phyloP scores from a whole-genome alignment of 2,329 filamentous ascomycete genomes.

The Hypoxylon sp. region DNA sequence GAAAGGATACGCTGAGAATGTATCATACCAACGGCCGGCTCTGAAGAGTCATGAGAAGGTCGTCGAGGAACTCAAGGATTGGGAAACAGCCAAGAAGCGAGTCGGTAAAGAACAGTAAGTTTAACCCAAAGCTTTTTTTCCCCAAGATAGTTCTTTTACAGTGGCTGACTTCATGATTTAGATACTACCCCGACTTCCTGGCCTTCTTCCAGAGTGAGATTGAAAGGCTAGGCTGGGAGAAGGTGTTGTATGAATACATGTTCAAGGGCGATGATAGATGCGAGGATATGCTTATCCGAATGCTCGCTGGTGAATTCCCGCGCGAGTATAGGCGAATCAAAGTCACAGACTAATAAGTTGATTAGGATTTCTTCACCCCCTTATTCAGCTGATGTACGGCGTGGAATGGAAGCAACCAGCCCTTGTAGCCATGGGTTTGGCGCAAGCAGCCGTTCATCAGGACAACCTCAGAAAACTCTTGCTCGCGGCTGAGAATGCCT shows the following conservation, averaged over 20 bases:
- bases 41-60: constrained; percentile 57
- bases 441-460: constrained; percentile 76
- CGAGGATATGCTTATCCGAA: constrained; percentile 72
- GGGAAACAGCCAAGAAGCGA: constrained; percentile 61
- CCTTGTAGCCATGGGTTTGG: constrained; percentile 80
- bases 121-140: neutral
- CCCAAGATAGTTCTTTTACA: neutral
- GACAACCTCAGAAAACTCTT: constrained; percentile 65
- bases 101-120: constrained; percentile 64
- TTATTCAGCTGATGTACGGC: constrained; percentile 87
- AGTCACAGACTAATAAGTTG: neutral
- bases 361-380: constrained; percentile 75
- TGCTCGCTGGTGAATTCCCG: constrained; percentile 65
- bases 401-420: constrained; percentile 84
- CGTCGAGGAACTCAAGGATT: constrained; percentile 64
- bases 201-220: constrained; percentile 80
- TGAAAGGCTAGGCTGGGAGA: constrained; percentile 66
- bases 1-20: constrained; percentile 70
- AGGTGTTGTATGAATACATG: constrained; percentile 70
- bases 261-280: constrained; percentile 71
- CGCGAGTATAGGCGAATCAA: neutral
- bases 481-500: constrained; percentile 57
- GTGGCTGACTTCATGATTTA: constrained; percentile 13
- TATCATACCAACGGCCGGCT: constrained; percentile 68
- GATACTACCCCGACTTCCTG: constrained; percentile 75